Evolutionary conservation across 225 moss, liverwort and hornwort species (phyloP), one percentile per base, ranked within the genome.

Genomic region (Ulota crispa): DNA sequence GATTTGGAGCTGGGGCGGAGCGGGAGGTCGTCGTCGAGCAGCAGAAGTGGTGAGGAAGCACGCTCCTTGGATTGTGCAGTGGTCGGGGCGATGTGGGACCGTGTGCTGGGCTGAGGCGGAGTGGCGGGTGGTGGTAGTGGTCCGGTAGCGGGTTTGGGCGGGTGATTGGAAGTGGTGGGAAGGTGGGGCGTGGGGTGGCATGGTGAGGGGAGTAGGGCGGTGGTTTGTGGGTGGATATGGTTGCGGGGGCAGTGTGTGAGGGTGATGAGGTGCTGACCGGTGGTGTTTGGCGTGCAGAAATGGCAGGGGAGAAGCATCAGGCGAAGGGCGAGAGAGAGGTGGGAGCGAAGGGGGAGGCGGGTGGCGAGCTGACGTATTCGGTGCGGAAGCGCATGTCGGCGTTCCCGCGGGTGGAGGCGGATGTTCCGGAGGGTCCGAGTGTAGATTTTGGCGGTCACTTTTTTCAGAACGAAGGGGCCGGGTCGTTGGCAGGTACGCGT

Each of bases 311-410:
- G 53, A 94, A 79, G 78, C 75, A 87, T 7, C 88, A 82, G 74
- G 88, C 87, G 69, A 89, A 80, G 67, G 72, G 63, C 45, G 96
- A 93, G 74, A 89, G 82, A 52, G 85, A 87, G 27, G 67, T 77
- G 15, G 79, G 69, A 68, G 34, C 37, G 54, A 89, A 81, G 69
- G 65, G 15, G 13, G 86, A 87, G 20, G 91, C 83, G 72, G 88
- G 80, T 23, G 59, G 81, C 55, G 98, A 99, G 64, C 89, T 87
- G 59, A 53, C 88, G 24, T 93, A 80, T 61, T 92, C 92, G 31
- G 61, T 86, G 68, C 87, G 98, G 53, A 92, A 92, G 20, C 91
- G 94, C 27, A 94, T 96, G 98, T 89, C 96, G 28, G 94, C 94
- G 18, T 99, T 99, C 85, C 94, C 98, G 63, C 90, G 87, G 8